These are phyloP conservation scores for Phytopythium chamaehyphon DNA, from an alignment of 352 stramenopile species.

Conservation along the genomic window DNA sequence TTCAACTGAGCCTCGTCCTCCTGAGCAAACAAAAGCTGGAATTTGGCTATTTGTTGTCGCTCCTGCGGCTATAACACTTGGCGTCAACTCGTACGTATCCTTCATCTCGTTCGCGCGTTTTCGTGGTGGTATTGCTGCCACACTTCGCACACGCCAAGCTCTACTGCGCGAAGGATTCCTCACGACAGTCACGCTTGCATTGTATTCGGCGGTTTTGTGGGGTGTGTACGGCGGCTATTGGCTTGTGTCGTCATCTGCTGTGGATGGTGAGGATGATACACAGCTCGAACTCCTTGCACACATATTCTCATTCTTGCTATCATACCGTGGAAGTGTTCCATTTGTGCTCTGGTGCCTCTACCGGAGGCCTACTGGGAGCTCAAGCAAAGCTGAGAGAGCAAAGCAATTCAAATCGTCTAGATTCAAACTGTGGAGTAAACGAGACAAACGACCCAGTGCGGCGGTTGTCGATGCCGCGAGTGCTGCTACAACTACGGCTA, in stretches of 20 bases:
- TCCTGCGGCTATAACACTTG: conserved; percentile 44
- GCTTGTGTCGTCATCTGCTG: conserved; percentile 26
- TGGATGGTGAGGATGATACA: not conserved
- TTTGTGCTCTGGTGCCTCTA: conserved; percentile 78
- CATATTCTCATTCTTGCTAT: conserved; percentile 66
- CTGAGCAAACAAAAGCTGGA: conserved; percentile 16
- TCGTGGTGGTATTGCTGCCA: conserved; percentile 52
- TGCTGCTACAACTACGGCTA: not conserved
- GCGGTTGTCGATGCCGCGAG: conserved; percentile 13
- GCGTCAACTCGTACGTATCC: conserved; percentile 63
- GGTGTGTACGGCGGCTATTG: conserved; percentile 64
- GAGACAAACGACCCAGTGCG: conserved; percentile 3
- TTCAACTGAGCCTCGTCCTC: conserved; percentile 8
- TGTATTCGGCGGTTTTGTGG: conserved; percentile 67
- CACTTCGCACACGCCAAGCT: conserved; percentile 45
- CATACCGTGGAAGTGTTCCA: conserved; percentile 60
- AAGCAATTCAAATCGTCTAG: too few relatives aligned
- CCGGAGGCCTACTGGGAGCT: conserved; percentile 21
- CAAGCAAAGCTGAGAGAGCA: too few relatives aligned
- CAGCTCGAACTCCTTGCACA: conserved; percentile 38
- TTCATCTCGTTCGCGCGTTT: conserved; percentile 59
- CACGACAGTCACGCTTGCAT: conserved; percentile 61
- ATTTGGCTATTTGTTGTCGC: conserved; percentile 73
- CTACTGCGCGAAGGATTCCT: conserved; percentile 70
- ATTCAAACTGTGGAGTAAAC: too few relatives aligned